Conservation (phyloP, 257 asterid species). For the Gentiana macrophylla region DNA sequence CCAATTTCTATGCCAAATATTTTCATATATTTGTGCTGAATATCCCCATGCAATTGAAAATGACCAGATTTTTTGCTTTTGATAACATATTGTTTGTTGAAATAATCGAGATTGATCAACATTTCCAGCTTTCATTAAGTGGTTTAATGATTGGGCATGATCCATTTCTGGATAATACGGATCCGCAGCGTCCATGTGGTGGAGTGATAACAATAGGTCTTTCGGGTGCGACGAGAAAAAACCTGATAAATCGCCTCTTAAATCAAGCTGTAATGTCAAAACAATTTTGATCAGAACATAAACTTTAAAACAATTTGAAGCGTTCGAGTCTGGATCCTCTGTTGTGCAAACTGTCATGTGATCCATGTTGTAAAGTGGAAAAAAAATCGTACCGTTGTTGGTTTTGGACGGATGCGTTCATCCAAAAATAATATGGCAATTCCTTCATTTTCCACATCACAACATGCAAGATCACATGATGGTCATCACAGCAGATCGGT, state of each 20-base stretch:
- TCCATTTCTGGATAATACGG: constrained; percentile 30
- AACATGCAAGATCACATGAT: no score
- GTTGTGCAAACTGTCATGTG: no score
- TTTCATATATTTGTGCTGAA: constrained; percentile 29
- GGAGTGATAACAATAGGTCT: neutral
- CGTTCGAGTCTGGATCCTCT: no score
- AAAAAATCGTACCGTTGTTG: no score
- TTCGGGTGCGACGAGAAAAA: constrained; percentile 27
- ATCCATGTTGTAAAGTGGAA: no score
- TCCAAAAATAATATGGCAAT: no score
- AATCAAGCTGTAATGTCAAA: neutral
- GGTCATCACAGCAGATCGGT: no score
- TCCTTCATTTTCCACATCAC: no score
- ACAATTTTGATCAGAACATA: no score
- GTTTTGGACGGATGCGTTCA: no score
- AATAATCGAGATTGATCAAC: constrained; percentile 29
- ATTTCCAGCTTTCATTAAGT: constrained; percentile 24
- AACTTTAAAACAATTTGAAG: no score
- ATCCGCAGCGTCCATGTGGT: constrained; percentile 13
- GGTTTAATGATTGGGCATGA: constrained; percentile 12
- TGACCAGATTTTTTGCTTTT: constrained; percentile 35
- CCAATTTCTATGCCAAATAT: constrained; percentile 17
- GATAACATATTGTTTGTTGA: constrained; percentile 43
- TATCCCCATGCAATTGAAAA: constrained; percentile 47
- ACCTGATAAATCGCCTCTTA: constrained; percentile 24